These are phyloP conservation scores for Hypoxylon sp. DNA, from an alignment of 2,329 filamentous ascomycete species.

Conservation along the genomic window DNA sequence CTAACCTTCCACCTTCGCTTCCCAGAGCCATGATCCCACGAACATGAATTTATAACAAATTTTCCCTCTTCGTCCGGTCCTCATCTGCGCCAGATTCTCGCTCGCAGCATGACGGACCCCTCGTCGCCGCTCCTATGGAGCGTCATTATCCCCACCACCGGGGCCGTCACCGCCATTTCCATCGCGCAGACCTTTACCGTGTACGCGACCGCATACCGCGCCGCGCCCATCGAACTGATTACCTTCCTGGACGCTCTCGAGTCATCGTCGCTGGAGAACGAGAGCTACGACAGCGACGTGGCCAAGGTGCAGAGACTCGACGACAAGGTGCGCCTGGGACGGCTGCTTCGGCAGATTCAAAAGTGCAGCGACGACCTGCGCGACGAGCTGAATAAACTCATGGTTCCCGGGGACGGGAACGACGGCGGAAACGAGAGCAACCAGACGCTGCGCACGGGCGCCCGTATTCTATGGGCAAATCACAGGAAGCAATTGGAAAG, in stretches of 20 bases:
- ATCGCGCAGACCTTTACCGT: slow-evolving; percentile 60
- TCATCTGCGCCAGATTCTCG: slow-evolving; percentile 26
- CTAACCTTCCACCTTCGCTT: slow-evolving; percentile 13
- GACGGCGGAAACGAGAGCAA: slow-evolving; percentile 50
- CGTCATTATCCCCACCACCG: slow-evolving; percentile 57
- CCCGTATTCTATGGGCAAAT: slow-evolving; percentile 66
- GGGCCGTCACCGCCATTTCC: slow-evolving; percentile 60
- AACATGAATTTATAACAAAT: slow-evolving; percentile 29
- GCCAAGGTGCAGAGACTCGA: slow-evolving; percentile 65
- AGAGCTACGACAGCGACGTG: slow-evolving; percentile 68
- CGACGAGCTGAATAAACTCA: slow-evolving; percentile 63
- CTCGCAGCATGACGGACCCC: slow-evolving; percentile 55
- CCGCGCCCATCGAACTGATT: slow-evolving; percentile 64
- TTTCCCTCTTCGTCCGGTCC: slow-evolving; percentile 32
- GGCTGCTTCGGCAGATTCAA: slow-evolving; percentile 68
- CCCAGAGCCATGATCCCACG: neutral
- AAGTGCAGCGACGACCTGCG: slow-evolving; percentile 66
- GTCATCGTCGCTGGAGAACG: slow-evolving; percentile 69
- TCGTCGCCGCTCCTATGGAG: slow-evolving; percentile 62
- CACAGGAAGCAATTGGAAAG: slow-evolving; percentile 64
- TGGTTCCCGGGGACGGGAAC: slow-evolving; percentile 46
- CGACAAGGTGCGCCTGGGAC: slow-evolving; percentile 67
- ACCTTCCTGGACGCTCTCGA: slow-evolving; percentile 68
- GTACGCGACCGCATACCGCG: slow-evolving; percentile 64
- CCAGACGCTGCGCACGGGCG: slow-evolving; percentile 54